Conservation (phyloP, 352 stramenopile species). For the Globisporangium abappressorium region DNA sequence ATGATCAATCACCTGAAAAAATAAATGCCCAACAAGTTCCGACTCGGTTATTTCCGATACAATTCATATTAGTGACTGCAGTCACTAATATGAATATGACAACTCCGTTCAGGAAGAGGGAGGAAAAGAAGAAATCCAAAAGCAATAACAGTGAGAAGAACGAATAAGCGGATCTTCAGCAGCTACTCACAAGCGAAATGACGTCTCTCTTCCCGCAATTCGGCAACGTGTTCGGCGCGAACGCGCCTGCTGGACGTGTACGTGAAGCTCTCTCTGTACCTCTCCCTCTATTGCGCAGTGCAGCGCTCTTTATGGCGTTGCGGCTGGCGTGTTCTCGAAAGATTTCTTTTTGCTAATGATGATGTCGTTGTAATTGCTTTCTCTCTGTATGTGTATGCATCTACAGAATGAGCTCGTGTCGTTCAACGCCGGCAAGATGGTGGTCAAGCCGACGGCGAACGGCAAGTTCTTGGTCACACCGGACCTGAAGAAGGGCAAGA, state of each 20-base stretch:
- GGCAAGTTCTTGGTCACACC: slow-evolving; percentile 88
- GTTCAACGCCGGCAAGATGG: slow-evolving; percentile 93
- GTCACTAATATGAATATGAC: too few relatives aligned
- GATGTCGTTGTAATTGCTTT: not conserved
- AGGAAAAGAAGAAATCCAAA: slow-evolving; percentile 11
- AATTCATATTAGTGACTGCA: too few relatives aligned
- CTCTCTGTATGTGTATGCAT: not conserved
- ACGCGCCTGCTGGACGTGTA: slow-evolving; percentile 39
- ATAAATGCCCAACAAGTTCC: not conserved
- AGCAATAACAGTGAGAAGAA: slow-evolving; percentile 11
- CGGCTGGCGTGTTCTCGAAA: not conserved
- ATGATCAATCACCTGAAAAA: not conserved
- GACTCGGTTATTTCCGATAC: too few relatives aligned
- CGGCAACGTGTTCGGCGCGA: slow-evolving; percentile 78
- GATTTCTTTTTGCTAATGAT: slow-evolving; percentile 8
- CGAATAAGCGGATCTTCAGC: slow-evolving; percentile 13
- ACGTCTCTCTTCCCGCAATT: slow-evolving; percentile 78
- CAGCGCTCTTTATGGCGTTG: not conserved
- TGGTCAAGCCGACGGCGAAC: slow-evolving; percentile 57
- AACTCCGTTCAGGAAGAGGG: not conserved
- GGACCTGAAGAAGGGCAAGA: slow-evolving; percentile 89
- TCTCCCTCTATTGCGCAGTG: not conserved
- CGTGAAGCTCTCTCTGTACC: not conserved
- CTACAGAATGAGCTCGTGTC: slow-evolving; percentile 80
- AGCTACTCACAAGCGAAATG: slow-evolving; percentile 10